Conservation (phyloP, 140 eudicot genomes). For the Flaveria floridana region DNA sequence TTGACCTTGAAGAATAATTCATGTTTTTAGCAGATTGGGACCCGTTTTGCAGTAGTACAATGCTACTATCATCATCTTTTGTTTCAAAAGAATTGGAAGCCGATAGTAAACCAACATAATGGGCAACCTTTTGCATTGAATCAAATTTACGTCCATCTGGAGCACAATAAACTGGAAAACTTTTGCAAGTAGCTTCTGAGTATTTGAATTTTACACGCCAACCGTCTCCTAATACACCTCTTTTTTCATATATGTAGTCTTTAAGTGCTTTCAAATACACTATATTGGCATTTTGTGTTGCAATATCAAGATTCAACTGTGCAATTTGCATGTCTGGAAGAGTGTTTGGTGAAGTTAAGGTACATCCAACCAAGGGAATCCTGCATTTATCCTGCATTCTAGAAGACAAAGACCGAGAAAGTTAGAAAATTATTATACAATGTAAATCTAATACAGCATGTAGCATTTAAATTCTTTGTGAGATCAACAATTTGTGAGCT, state of each 20-base stretch:
- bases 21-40: conserved; percentile 26
- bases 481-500: background rate
- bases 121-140: conserved; percentile 75
- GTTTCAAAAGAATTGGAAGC: conserved; percentile 32
- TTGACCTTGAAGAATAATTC: conserved; percentile 34
- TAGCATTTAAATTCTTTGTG: conserved; percentile 4
- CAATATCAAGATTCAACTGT: conserved; percentile 34
- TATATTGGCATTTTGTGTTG: conserved; percentile 45
- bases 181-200: conserved; percentile 38
- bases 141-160: conserved; percentile 70
- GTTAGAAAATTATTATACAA: conserved; percentile 17
- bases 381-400: conserved; percentile 37
- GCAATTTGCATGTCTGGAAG: conserved; percentile 26
- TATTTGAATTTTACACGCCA: conserved; percentile 74
- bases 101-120: conserved; percentile 52
- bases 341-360: conserved; percentile 29
- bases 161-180: conserved; percentile 58
- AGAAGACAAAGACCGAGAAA: conserved; percentile 24
- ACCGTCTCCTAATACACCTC: conserved; percentile 58
- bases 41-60: conserved; percentile 41
- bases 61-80: conserved; percentile 36
- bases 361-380: conserved; percentile 22
- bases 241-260: conserved; percentile 56
- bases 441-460: conserved; percentile 11
- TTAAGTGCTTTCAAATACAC: conserved; percentile 64